Evolutionary conservation across 1,284 basidiomycete species (phyloP).

Genomic region (Fomitopsis palustris): DNA sequence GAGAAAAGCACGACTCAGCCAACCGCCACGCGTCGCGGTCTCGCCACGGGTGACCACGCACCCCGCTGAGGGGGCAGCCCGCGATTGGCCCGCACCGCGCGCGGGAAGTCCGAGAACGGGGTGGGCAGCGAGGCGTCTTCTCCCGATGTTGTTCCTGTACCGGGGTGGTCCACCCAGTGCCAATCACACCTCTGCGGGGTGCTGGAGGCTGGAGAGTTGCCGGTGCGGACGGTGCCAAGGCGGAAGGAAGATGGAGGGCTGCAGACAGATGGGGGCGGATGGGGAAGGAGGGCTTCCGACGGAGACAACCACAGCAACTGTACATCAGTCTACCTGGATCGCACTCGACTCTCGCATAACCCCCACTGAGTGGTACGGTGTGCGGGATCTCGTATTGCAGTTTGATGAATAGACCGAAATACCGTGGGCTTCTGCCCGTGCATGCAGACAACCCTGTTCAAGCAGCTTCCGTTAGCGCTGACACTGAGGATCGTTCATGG

Average conservation of each 20-base stretch:
- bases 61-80: neutral
- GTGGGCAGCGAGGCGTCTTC: neutral
- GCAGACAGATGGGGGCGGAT: neutral
- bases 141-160: neutral
- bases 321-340: too few relatives aligned
- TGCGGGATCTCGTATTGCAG: too few relatives aligned
- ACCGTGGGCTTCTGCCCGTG: too few relatives aligned
- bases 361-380: too few relatives aligned
- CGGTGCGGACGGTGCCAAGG: neutral
- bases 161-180: neutral
- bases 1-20: neutral
- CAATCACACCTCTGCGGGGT: neutral
- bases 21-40: neutral
- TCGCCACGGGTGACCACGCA: neutral
- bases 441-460: too few relatives aligned
- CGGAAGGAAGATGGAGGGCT: neutral
- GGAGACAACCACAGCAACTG: neutral
- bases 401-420: too few relatives aligned
- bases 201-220: neutral
- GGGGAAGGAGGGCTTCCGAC: neutral
- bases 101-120: neutral
- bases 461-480: too few relatives aligned
- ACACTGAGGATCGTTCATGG: too few relatives aligned
- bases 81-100: neutral
- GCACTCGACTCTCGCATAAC: neutral